Base-by-base conservation (phyloP, 805 yeast species). In the Babjeviella inositovora region DNA sequence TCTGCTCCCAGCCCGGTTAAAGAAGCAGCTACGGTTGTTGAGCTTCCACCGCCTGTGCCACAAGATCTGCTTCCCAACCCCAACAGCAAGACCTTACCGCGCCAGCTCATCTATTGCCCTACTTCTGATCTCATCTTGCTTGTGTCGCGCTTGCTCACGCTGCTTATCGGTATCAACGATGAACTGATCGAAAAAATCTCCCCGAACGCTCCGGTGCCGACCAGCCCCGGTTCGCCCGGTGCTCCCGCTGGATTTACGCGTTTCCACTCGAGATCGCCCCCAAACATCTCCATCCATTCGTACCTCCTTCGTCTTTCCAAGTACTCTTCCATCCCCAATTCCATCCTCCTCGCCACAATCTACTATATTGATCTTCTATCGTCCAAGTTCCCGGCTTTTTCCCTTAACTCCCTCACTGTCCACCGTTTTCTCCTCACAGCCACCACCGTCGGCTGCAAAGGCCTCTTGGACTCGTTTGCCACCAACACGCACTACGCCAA, bases 231-330 rank as follows among this genome's bases (percentile, higher is more conserved):
- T 28, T 35, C 4, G 21, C 31, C 3, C 25, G 35, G 6, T 16
- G 36, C 11, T 15, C 32, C 43, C 55, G 8, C 38, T 45, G 10
- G 47, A 53, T 20, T 57, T 90, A 87, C 98, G 1, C 55, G 97
- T 32, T 87, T 87, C 45, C 98, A 87, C 45, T 84, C 96, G 4
- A 61, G 96, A 31, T 72, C 87, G 0, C 93, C 96, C 4, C 97
- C 98, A 0, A 65, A 64, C 10, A 87, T 87, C 20, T 74, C 93
- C 5, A 68, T 84, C 9, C 65, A 63, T 32, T 79, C 77, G 25
- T 87, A 87, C 38, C 47, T 85, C 20, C 48, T 71, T 21, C 61
- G 97, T 35, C 53, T 87, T 22, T 63, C 87, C 6, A 75, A 79
- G 35, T 87, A 79, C 46, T 84, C 93, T 28, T 70, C 81, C 21